Evolutionary conservation across 2,329 filamentous ascomycete species (phyloP), one percentile per base, ranked within the genome.

Genomic region (Venturia nashicola): DNA sequence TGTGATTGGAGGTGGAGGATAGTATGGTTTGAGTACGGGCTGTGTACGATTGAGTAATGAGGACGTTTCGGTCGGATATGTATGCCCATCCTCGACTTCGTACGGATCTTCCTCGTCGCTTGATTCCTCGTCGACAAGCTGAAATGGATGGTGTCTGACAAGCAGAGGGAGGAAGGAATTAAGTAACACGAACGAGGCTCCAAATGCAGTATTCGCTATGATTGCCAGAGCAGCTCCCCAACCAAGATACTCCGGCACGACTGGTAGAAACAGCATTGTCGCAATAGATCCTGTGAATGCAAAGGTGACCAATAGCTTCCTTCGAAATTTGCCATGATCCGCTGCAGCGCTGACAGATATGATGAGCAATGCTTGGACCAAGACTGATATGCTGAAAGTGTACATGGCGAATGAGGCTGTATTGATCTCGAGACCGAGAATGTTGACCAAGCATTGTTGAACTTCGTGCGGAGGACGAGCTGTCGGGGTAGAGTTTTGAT

Each of bases 341-440:
- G 94, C 94, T 8, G 93, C 92, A 64, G 90, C 94, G 71, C 91
- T 96, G 80, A 99, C 96, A 71, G 91, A 96, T 67, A 99, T 91
- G 54, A 99, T 95, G 39, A 97, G 78, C 36, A 97, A 76, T 1
- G 92, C 89, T 74, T 99, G 94, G 12, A 97, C 75, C 23, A 97
- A 76, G 1, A 99, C 94, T 72, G 90, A 95, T 71, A 95, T 80
- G 65, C 91, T 96, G 76, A 99, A 99, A 1, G 91, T 97, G 76
- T 97, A 97, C 91, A 97, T 96, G 73, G 91, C 93, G 74, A 97
- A 97, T 74, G 90, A 95, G 43, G 93, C 92, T 0, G 93, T 97
- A 75, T 97, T 97, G 77, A 99, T 87, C 71, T 96, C 87, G 65
- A 89, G 75, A 6, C 93, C 93, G 32, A 96, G 78, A 5, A 97